These are phyloP conservation scores for Gigaspora rosea DNA, from an alignment of 192 early-diverging fungal species.

Conservation along the genomic window DNA sequence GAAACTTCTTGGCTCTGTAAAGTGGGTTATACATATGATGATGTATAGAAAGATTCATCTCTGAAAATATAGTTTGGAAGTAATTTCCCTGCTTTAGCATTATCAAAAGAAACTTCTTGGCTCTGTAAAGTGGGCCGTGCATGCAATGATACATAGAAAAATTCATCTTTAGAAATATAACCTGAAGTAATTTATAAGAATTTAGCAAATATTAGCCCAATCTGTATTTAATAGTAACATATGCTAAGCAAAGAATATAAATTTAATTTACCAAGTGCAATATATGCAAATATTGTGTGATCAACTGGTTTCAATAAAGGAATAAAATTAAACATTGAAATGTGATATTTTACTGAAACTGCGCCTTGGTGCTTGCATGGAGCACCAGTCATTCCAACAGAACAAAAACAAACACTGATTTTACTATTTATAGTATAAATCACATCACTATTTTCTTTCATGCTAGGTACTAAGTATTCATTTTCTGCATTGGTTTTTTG, in stretches of 20 bases:
- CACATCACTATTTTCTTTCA: not conserved
- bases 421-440: slow-evolving; percentile 4
- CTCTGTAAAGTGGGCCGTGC: too few relatives aligned
- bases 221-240: too few relatives aligned
- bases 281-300: not conserved
- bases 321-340: not conserved
- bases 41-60: too few relatives aligned
- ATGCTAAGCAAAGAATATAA: not conserved
- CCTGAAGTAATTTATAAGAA: not conserved
- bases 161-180: not conserved
- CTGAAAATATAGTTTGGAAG: too few relatives aligned
- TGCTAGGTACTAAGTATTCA: not conserved
- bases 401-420: not conserved
- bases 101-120: too few relatives aligned
- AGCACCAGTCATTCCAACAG: not conserved
- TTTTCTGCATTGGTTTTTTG: not conserved
- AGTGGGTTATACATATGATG: too few relatives aligned
- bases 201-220: too few relatives aligned
- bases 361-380: not conserved
- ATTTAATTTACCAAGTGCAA: not conserved
- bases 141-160: not conserved
- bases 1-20: too few relatives aligned
- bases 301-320: not conserved
- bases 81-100: too few relatives aligned
- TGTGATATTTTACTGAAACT: slow-evolving; percentile 7